Conservation (phyloP, 208 protist genomes). For the Crithidia mellificae region DNA sequence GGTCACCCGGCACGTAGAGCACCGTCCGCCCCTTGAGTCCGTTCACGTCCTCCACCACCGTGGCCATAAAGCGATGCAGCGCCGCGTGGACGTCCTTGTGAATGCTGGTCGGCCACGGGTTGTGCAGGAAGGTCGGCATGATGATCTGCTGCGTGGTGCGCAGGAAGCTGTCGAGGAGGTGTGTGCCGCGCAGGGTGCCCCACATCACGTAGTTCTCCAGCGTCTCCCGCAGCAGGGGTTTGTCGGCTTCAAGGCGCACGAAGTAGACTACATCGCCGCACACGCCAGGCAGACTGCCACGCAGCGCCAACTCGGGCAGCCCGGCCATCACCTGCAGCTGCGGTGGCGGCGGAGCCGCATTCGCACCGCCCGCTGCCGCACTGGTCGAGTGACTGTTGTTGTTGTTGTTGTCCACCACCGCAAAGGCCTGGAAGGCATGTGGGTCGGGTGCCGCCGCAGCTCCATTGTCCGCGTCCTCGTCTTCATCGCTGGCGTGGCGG, state of each 20-base stretch:
- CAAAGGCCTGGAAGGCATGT: conserved; percentile 8
- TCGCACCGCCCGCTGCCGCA: not conserved
- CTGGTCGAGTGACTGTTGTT: not conserved
- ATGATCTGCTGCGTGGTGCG: conserved; percentile 80
- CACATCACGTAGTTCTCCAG: conserved; percentile 85
- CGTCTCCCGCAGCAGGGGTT: conserved; percentile 84
- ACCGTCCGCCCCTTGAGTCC: conserved; percentile 94
- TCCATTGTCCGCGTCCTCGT: conserved; percentile 1
- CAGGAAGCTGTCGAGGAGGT: conserved; percentile 89
- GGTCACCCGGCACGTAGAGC: conserved; percentile 97
- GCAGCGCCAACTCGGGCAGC: conserved; percentile 35
- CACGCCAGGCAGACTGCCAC: conserved; percentile 39
- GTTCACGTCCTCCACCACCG: conserved; percentile 95
- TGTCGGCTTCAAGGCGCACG: conserved; percentile 74
- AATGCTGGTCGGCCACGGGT: conserved; percentile 95
- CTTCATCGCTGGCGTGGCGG: conserved; percentile 20
- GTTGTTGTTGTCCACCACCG: not conserved
- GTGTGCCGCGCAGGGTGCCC: conserved; percentile 60
- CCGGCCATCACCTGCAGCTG: conserved; percentile 43
- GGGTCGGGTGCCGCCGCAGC: not conserved
- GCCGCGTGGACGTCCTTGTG: conserved; percentile 94
- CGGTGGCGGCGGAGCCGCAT: not conserved
- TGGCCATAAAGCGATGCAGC: conserved; percentile 97
- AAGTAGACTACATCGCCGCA: conserved; percentile 75
- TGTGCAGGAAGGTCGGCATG: conserved; percentile 83